A percentile compares a stretch with the other conserved stretches of the same genome.
These are phyloP conservation scores for Trypanosomatidae sp. DNA, from an alignment of 208 protist species.

Conservation along the genomic window DNA sequence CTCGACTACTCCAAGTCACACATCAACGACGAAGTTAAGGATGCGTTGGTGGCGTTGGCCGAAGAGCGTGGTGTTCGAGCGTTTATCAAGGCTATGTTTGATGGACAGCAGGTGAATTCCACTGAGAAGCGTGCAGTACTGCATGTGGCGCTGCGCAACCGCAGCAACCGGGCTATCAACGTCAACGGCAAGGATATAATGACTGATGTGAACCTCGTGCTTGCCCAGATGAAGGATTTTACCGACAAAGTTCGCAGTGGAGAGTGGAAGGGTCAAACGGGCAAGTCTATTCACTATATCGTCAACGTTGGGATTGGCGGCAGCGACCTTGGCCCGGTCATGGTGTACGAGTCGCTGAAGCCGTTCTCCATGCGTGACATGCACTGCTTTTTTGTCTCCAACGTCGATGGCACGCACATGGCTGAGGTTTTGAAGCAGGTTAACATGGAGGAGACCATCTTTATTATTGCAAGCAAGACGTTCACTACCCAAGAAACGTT, in stretches of 20 bases:
- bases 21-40: conserved; percentile 93
- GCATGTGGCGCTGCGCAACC: conserved; percentile 96
- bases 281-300: conserved; percentile 94
- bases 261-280: conserved; percentile 94
- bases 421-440: conserved; percentile 85
- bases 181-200: conserved; percentile 97
- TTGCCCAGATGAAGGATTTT: conserved; percentile 93
- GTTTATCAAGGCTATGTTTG: conserved; percentile 89
- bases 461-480: conserved; percentile 97
- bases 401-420: conserved; percentile 97
- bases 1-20: conserved; percentile 97
- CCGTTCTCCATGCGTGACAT: conserved; percentile 70
- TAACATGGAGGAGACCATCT: conserved; percentile 94
- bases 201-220: conserved; percentile 91
- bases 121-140: conserved; percentile 95
- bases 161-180: conserved; percentile 72
- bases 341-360: conserved; percentile 95
- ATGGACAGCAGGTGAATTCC: conserved; percentile 96
- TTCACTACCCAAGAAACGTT: conserved; percentile 98
- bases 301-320: conserved; percentile 99
- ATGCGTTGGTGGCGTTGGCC: conserved; percentile 82
- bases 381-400: conserved; percentile 95
- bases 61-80: conserved; percentile 76
- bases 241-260: conserved; percentile 86
- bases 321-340: conserved; percentile 95